Evolutionary conservation across 2,329 filamentous ascomycete genomes (phyloP).

Genomic region (Neoscytalidium dimidiatum): DNA sequence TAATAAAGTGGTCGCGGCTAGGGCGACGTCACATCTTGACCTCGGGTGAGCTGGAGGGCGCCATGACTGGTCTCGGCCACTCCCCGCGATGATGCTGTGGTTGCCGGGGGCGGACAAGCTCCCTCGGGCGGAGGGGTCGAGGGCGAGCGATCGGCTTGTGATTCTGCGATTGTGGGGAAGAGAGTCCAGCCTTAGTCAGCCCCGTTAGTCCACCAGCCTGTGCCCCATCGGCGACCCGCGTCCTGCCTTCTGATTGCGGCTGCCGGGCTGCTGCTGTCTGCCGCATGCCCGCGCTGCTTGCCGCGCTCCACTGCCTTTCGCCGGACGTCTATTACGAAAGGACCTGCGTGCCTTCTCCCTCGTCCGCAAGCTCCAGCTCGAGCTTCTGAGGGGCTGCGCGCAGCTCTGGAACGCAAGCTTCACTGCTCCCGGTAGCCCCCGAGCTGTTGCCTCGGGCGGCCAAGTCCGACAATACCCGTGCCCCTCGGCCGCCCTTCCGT

Average conservation of each 20-base stretch:
- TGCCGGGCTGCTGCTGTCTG: neutral
- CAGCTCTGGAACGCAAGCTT: neutral
- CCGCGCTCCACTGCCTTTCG: neutral
- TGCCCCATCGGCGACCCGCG: neutral
- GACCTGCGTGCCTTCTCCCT: no score
- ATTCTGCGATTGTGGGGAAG: slow-evolving; percentile 16
- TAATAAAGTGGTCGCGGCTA: slow-evolving; percentile 1
- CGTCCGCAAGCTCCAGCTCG: no score
- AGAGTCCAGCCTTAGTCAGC: slow-evolving; percentile 7
- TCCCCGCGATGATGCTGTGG: slow-evolving; percentile 5
- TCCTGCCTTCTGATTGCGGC: neutral
- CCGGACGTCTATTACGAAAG: neutral
- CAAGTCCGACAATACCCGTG: slow-evolving; percentile 14
- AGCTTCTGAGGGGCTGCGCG: no score
- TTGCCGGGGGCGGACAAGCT: slow-evolving; percentile 12
- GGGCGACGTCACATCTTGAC: slow-evolving; percentile 17
- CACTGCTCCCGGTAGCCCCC: neutral
- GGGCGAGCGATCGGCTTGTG: slow-evolving; percentile 17
- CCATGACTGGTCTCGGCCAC: slow-evolving; percentile 13
- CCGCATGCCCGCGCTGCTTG: neutral
- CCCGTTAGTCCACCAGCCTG: neutral
- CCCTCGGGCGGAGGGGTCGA: slow-evolving; percentile 20
- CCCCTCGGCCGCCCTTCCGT: slow-evolving; percentile 8
- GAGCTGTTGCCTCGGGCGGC: slow-evolving; percentile 6
- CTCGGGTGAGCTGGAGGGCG: slow-evolving; percentile 11